Evolutionary conservation across 2,329 filamentous ascomycete genomes (phyloP), one percentile per base, ranked within the genome.

Genomic region (Nigrospora sphaerica): DNA sequence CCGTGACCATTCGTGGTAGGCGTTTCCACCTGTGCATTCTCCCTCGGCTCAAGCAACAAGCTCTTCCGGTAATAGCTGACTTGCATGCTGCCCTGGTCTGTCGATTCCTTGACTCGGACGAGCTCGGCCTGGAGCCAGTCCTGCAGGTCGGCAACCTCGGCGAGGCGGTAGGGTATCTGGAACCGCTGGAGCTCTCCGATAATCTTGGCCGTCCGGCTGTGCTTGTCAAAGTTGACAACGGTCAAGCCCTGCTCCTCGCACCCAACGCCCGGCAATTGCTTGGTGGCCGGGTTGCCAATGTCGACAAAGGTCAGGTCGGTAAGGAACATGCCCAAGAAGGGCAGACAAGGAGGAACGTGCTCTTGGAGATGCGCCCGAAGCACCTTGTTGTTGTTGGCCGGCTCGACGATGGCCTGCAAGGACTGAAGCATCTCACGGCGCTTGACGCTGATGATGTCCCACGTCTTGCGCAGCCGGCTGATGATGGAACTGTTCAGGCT

Each of bases 151-250:
- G 87, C 81, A 4, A 97, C 74, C 60, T 93, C 86, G 2, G 78
- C 78, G 16, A 98, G 77, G 7, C 85, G 80, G 64, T 97, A 97
- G 0, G 91, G 89, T 17, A 95, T 88, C 67, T 98, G 93, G 71
- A 97, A 97, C 16, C 91, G 85, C 64, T 98, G 93, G 9, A 98
- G 78, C 57, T 97, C 92, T 52, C 88, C 88, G 57, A 98, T 95
- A 61, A 97, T 95, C 67, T 91, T 93, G 39, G 92, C 91, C 3
- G 91, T 97, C 56, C 90, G 88, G 57, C 83, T 86, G 63, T 97
- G 90, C 70, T 97, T 97, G 73, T 97, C 92, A 58, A 96, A 97
- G 68, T 98, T 98, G 74, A 98, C 89, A 32, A 97, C 88, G 0
- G 83, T 81, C 57, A 88, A 77, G 23, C 81, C 78, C 31, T 82